These are phyloP conservation scores for Tetrahymena borealis DNA, from an alignment of 73 alveolate genomes.

Conservation along the genomic window DNA sequence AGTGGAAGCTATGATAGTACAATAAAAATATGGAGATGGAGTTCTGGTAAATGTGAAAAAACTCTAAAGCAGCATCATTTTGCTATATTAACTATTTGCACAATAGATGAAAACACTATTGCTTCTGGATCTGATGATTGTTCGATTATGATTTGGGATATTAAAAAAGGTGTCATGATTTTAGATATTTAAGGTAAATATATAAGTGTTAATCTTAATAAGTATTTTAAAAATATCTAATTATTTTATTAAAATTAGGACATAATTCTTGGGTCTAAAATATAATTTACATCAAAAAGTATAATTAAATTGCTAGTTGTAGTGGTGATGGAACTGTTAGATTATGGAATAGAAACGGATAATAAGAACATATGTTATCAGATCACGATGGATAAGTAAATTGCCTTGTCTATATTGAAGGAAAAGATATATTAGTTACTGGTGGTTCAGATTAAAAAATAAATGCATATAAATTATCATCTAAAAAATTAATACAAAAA, in stretches of 20 bases:
- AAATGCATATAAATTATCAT: background rate
- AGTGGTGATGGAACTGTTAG: background rate
- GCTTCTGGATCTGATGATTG: background rate
- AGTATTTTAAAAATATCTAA: background rate
- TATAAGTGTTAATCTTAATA: too few relatives aligned
- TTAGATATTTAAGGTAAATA: background rate
- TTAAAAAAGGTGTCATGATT: background rate
- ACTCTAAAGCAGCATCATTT: background rate
- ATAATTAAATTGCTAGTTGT: background rate
- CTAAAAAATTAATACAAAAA: background rate
- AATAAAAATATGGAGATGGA: background rate
- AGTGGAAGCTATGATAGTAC: constrained; percentile 4
- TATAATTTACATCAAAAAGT: background rate
- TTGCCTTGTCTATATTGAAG: background rate
- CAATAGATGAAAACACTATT: background rate
- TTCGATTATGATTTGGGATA: background rate
- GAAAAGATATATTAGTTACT: background rate
- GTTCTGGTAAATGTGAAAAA: background rate
- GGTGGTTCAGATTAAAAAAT: background rate
- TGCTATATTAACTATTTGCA: background rate
- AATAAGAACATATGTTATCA: background rate
- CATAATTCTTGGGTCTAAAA: background rate
- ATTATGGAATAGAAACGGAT: background rate
- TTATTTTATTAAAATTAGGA: background rate
- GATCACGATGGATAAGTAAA: background rate